Base-by-base conservation (phyloP, 2,329 filamentous ascomycete genomes). In the Cercospora brassicicola region DNA sequence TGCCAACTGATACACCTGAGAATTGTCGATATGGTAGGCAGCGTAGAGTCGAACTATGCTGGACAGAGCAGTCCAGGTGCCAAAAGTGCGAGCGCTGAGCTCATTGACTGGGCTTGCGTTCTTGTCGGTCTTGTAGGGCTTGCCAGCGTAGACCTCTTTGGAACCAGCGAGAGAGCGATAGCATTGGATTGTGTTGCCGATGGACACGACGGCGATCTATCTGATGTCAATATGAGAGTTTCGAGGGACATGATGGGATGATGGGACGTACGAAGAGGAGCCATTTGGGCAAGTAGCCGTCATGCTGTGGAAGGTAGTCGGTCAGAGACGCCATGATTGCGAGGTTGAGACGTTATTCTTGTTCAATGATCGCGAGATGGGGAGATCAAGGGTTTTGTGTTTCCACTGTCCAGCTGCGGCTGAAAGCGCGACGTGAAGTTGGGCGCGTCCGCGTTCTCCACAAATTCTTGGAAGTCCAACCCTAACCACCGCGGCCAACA, bases 101-200 rank as follows among this genome's bases (percentile, higher is more conserved):
- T 90, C 88, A 5, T 91, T 94, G 65, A 92, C 87, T 80, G 79
- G 85, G 75, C 9, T 79, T 79, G 72, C 59, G 31, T 62, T 51
- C 23, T 67, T 69, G 36, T 68, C 56, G 69, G 67, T 59, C 62
- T 10, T 59, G 77, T 45, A 79, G 67, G 81, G 87, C 87, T 63
- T 82, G 79, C 89, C 89, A 73, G 90, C 88, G 84, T 98, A 99
- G 77, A 98, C 88, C 79, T 92, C 90, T n/a, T 90, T 88, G 7
- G 93, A 93, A 82, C 92, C 96, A 79, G 89, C 85, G 3, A 94
- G 85, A 18, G 93, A 96, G 39, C 83, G 76, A 81, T 96, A 96
- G 77, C 91, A 89, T 84, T 97, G 94, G 57, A 96, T 78, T 39
- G 89, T 91, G 84, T 99, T 99, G 76, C 88, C 90, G 67, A 95